Base-by-base conservation (phyloP, 805 yeast genomes). In the Metschnikowia continentalis region DNA sequence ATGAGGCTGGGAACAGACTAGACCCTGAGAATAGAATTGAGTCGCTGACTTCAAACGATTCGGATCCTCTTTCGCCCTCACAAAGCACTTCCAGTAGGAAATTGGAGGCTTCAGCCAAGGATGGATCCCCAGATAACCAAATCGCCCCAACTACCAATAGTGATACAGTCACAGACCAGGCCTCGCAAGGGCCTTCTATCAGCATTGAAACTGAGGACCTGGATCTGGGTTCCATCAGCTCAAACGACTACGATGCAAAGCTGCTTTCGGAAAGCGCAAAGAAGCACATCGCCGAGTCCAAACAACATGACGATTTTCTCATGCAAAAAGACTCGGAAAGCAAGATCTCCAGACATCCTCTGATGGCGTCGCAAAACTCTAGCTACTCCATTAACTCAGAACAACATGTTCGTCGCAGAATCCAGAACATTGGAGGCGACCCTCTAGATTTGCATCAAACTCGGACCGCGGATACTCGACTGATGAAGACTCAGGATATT, bases 401-500 rank as follows among this genome's bases (percentile, higher is more conserved):
- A 14, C 47, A 36, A 23, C 40, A 35, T n/a, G 26, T 44, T 17
- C 39, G 47, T 11, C 39, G 47, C 14, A 44, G 26, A 19, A 44
- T 44, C 15, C 47, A 35, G 17, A 44, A n/a, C 32, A 44, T 44
- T 13, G 47, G 47, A 5, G 47, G 41, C 17, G 41, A 44, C 17
- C 47, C 47, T 11, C 26, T 44, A 35, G 47, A 44, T 17, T 44
- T 44, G 40, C 35, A 44, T 17, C 47, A 44, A 35, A 44, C 47
- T 17, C 56, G 72, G 44, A 54, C 66, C 1, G 54, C 61, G 1
- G 71, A 62, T 3, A 48, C 64, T 37, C 53, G 72, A 15, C 50
- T 50, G 36, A 65, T 62, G 51, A 57, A 49, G 48, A 58, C 72
- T 0, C 73, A 74, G 49, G 72, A 69, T 48, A 67, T 74, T 15